Evolutionary conservation across 306 rosid species (phyloP).

Genomic region (Medicago lupulina): DNA sequence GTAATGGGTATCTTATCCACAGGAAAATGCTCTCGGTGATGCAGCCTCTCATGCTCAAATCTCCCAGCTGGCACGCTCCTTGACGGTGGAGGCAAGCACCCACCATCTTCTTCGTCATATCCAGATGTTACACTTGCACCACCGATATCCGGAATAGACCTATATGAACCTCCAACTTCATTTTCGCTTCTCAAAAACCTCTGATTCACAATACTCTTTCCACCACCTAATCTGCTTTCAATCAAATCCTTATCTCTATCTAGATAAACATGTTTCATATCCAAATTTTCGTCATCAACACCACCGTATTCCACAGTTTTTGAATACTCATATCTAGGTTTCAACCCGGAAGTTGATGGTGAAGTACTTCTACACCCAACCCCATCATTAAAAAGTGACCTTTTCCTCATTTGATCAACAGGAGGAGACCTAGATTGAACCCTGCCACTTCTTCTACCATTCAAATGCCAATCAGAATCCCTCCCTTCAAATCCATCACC

Average conservation of each 20-base stretch:
- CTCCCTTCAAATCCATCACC: conserved; percentile 56
- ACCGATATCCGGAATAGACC: conserved; percentile 52
- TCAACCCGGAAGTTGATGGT: conserved; percentile 48
- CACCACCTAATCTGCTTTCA: conserved; percentile 57
- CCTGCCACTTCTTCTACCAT: conserved; percentile 53
- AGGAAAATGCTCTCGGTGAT: conserved; percentile 47
- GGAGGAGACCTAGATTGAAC: conserved; percentile 64
- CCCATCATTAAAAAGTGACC: conserved; percentile 59
- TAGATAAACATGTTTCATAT: conserved; percentile 41
- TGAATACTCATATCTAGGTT: conserved; percentile 51
- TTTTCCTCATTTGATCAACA: conserved; percentile 52
- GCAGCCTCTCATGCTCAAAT: conserved; percentile 60
- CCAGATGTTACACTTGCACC: conserved; percentile 39
- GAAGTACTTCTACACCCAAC: conserved; percentile 54
- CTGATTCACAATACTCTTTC: conserved; percentile 47
- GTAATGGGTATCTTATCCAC: conserved; percentile 54
- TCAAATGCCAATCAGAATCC: conserved; percentile 61
- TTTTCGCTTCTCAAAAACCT: conserved; percentile 55
- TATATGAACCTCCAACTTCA: conserved; percentile 53
- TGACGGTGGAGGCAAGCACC: conserved; percentile 46
- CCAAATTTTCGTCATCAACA: conserved; percentile 51
- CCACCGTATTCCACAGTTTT: conserved; percentile 44
- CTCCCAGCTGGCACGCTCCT: conserved; percentile 48
- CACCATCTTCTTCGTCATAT: conserved; percentile 50
- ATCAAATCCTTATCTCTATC: conserved; percentile 56